Base-by-base conservation (phyloP, 805 yeast species). In the Schwanniomyces sp. region DNA sequence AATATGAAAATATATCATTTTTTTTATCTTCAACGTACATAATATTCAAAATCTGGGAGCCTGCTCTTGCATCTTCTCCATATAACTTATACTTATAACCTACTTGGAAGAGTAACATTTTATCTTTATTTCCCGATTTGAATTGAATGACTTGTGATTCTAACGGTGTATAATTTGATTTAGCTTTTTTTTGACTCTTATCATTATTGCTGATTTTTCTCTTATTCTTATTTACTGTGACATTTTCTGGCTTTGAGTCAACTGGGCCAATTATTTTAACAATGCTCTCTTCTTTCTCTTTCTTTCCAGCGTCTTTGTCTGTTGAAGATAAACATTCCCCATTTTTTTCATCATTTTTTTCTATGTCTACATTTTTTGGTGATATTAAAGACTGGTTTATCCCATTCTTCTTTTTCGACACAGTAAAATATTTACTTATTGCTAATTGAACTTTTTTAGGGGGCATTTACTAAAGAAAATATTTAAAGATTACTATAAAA, bases 81-180 rank as follows among this genome's bases (percentile, higher is more conserved):
- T 81, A 89, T 51, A 91, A 84, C 58, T 88, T 88, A 68, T 83
- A 94, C 64, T 90, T 91, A 69, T 92, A 94, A 0, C 99, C 99
- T 2, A 88, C 95, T 62, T 94, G 94, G 24, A 92, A 76, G 0
- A 94, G 84, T 7, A 94, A 69, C 1, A 94, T 55, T 44, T 88
- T 88, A 54, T 89, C 96, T 44, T 59, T 59, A 59, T 92, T 69
- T 1, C 65, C 57, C 5, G 64, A 54, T 58, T 91, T 91, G 44
- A 94, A 67, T 2, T 82, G 85, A 26, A 83, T 69, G 50, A 84
- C 82, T 64, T 91, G 97, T 51, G 77, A 79, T 54, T 91, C 97
- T 32, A 91, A 65, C 0, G 97, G 97, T 0, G 96, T 73, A 32
- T 70, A 48, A 43, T 57, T 56, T 32, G 43, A 42, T 37, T 46